These are phyloP conservation scores for Colletotrichum noveboracense DNA, from an alignment of 2,329 filamentous ascomycete species.

Conservation along the genomic window DNA sequence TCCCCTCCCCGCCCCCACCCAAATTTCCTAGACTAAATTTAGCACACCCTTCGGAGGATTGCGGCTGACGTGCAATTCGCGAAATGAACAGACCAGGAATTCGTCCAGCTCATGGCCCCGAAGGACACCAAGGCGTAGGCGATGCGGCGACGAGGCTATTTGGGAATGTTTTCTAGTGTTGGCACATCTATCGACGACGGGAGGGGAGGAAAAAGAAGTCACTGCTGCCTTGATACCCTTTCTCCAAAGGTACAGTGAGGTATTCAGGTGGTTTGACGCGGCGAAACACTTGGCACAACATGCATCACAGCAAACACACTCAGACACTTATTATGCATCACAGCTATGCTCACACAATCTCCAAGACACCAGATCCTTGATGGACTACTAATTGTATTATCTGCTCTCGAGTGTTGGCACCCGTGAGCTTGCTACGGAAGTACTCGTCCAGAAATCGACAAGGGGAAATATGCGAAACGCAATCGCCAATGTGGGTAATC, in stretches of 20 bases:
- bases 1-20: not conserved
- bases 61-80: not conserved
- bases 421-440: not conserved
- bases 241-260: conserved; percentile 13
- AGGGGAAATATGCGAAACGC: not conserved
- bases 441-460: not conserved
- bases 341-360: not conserved
- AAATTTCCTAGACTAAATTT: not conserved
- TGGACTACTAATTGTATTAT: not conserved
- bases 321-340: not conserved
- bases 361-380: not conserved
- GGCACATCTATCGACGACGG: not conserved
- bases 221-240: conserved; percentile 21
- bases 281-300: not conserved
- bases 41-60: not conserved
- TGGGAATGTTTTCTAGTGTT: not conserved
- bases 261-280: not conserved
- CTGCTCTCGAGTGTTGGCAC: not conserved
- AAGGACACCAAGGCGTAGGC: conserved; percentile 16
- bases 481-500: conserved; percentile 16
- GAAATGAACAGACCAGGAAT: conserved; percentile 21
- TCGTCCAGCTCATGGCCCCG: conserved; percentile 24
- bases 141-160: not conserved
- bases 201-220: conserved; percentile 6
- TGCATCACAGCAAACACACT: not conserved